Evolutionary conservation across 148 eudicot genomes (phyloP), one percentile per base, ranked within the genome.

Genomic region (Rhododendron kiyosumense): DNA sequence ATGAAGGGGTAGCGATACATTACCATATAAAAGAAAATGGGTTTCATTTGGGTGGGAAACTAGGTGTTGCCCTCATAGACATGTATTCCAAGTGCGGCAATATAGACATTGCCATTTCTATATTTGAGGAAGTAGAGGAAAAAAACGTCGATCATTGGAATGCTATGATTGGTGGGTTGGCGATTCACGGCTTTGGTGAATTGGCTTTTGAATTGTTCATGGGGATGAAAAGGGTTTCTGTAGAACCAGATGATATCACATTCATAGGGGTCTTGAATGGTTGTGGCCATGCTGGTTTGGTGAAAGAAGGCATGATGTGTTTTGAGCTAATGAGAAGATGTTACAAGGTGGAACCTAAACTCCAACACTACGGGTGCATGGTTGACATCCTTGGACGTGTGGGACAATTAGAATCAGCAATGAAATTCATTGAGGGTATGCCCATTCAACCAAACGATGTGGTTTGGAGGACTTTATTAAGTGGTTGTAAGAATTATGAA

Each of bases 61-160:
- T 95, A 74, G 95, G 92, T 61, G 98, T 95, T 86, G 93, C 98
- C 61, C 93, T 94, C 69, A 89, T 95, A 81, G 93, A 95, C 91
- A 95, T 95, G 98, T 95, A 95, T 82, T 93, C 98, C 54, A 95
- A 95, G 43, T 95, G 94, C 78, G 96, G 98, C 51, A 89, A 88
- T 88, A 91, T 93, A 88, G 93, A 93, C 12, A 82, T 84, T 45
- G 94, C 98, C 14, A 88, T 88, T 63, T 48, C 81, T 73, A 92
- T 93, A 51, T 94, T 95, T 78, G 88, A 93, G 76, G 81, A 79
- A 49, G 84, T 93, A 71, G 51, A 86, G 61, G 79, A 63, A 41
- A 91, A 88, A 85, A 88, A 69, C 41, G 92, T 92, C 20, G 97
- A 93, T 84, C 97, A 95, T 83, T 94, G 98, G 95, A 95, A 95